A percentile compares a stretch with the other conserved stretches of the same genome.
phyloP scores from a whole-genome alignment of 441 rosid genomes.

The Corymbia citriodora region DNA sequence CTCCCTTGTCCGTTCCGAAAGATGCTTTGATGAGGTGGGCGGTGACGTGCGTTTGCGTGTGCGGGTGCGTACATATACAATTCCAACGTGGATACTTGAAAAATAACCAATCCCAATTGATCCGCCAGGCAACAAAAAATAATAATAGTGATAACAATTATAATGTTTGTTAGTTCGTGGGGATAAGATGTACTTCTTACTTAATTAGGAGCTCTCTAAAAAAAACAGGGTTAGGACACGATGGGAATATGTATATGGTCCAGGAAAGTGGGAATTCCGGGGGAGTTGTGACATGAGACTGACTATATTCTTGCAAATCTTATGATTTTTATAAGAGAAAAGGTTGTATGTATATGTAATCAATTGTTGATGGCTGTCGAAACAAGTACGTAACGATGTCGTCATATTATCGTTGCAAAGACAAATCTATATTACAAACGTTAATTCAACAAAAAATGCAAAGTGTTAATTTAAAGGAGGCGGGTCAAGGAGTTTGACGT shows the following conservation, averaged over 20 bases:
- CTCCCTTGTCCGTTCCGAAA: not conserved
- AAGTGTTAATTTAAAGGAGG: not conserved
- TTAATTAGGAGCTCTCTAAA: not conserved
- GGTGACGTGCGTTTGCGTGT: not conserved
- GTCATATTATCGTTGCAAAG: not conserved
- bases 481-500: not conserved
- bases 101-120: not conserved
- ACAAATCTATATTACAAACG: not conserved
- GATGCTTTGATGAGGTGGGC: not conserved
- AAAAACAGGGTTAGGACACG: not conserved
- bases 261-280: not conserved
- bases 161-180: not conserved
- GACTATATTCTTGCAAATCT: not conserved
- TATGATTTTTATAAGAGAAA: fast-evolving
- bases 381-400: not conserved
- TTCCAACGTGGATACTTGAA: not conserved
- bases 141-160: not conserved
- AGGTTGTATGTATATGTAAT: not conserved
- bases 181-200: not conserved
- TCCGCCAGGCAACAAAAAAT: not conserved
- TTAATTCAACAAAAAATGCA: not conserved
- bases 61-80: not conserved
- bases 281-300: not conserved
- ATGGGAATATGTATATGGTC: not conserved
- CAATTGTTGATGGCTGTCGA: not conserved